Percentiles rank a stretch among this genome's conserved stretches.
phyloP scores from a whole-genome alignment of 2,329 filamentous ascomycete genomes.

The Alternaria novae-zelandiae region DNA sequence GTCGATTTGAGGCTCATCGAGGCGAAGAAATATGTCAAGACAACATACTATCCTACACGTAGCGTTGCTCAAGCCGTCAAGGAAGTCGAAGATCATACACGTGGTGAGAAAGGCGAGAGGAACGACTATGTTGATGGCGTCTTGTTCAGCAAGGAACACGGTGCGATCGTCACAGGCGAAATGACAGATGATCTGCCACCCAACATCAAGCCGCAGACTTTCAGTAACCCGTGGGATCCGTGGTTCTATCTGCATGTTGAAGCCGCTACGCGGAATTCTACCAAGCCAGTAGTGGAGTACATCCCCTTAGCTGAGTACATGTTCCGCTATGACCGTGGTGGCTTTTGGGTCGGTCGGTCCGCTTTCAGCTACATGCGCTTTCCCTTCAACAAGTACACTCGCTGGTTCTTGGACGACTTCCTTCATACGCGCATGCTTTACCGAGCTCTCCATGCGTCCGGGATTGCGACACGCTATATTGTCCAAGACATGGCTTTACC shows the following conservation, averaged over 20 bases:
- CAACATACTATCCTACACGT: constrained; percentile 55
- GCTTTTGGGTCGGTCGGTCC: constrained; percentile 70
- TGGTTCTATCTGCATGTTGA: constrained; percentile 61
- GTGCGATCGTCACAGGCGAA: constrained; percentile 54
- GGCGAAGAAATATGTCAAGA: constrained; percentile 57
- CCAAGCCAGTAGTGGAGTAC: constrained; percentile 56
- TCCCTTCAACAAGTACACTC: constrained; percentile 69
- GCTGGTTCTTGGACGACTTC: constrained; percentile 66
- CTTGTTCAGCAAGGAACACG: constrained; percentile 52
- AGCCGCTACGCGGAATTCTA: constrained; percentile 44
- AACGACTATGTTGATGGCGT: constrained; percentile 60
- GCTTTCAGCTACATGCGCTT: constrained; percentile 69
- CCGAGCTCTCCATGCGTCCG: constrained; percentile 67
- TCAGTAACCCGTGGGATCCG: constrained; percentile 54
- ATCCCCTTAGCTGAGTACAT: constrained; percentile 71
- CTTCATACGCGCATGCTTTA: constrained; percentile 71
- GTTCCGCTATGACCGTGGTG: constrained; percentile 73
- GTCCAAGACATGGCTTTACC: constrained; percentile 67
- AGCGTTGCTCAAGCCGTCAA: constrained; percentile 53
- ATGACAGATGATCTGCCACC: constrained; percentile 48
- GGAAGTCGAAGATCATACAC: constrained; percentile 47
- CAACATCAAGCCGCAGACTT: constrained; percentile 41
- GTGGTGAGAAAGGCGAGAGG: constrained; percentile 39
- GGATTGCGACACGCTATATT: constrained; percentile 65
- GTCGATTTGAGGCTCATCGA: constrained; percentile 56